Conservation (phyloP, 768 basidiomycete species). For the Lactarius indigo region DNA sequence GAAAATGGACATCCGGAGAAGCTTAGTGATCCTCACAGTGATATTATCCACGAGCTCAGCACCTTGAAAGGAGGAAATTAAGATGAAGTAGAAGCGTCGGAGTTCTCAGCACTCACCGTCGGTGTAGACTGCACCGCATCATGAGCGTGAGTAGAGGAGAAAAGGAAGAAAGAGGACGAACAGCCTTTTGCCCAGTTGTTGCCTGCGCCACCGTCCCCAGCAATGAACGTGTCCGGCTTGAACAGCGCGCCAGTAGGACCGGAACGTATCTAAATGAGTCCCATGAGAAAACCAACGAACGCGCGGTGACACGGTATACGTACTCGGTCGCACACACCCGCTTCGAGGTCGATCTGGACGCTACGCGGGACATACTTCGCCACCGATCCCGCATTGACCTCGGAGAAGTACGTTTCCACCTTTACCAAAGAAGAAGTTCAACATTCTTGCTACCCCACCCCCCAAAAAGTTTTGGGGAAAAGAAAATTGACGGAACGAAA, state of each 20-base stretch:
- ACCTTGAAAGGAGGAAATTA: slow-evolving; percentile 41
- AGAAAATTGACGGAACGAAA: not conserved
- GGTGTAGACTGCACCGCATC: slow-evolving; percentile 64
- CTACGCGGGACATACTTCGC: slow-evolving; percentile 87
- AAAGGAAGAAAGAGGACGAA: slow-evolving; percentile 39
- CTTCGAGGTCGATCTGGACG: slow-evolving; percentile 87
- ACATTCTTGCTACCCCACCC: not conserved
- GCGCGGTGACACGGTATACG: slow-evolving; percentile 28
- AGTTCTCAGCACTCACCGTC: slow-evolving; percentile 52
- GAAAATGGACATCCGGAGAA: not conserved
- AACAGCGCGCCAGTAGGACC: slow-evolving; percentile 74
- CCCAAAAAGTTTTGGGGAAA: not conserved
- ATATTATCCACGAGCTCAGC: slow-evolving; percentile 90
- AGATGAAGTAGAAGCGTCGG: not conserved
- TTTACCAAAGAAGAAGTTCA: slow-evolving; percentile 30
- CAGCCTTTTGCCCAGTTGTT: slow-evolving; percentile 98
- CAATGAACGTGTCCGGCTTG: slow-evolving; percentile 82
- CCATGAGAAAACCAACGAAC: not conserved
- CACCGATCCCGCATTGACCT: slow-evolving; percentile 47
- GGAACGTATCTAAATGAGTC: slow-evolving; percentile 50
- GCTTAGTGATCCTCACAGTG: slow-evolving; percentile 40
- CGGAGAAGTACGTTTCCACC: slow-evolving; percentile 82
- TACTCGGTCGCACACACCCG: slow-evolving; percentile 78
- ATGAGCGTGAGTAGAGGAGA: slow-evolving; percentile 25
- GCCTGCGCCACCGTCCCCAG: slow-evolving; percentile 62